Conservation (phyloP, 2,329 filamentous ascomycete genomes). For the Cercospora zeina region DNA sequence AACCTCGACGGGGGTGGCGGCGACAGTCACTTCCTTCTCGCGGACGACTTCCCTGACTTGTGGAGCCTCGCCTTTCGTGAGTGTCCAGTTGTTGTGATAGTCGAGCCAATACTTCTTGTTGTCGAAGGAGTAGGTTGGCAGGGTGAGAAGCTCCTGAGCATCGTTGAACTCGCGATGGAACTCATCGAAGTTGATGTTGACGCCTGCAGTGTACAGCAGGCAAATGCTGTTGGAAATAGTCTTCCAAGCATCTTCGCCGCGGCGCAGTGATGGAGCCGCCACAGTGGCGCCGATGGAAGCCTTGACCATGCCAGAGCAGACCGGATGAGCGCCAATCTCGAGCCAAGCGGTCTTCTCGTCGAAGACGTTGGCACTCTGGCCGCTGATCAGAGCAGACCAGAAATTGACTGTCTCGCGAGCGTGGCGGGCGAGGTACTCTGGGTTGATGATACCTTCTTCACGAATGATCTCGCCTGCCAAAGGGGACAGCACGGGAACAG, state of each 20-base stretch:
- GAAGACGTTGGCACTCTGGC: conserved; percentile 59
- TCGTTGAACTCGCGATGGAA: conserved; percentile 64
- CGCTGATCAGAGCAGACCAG: conserved; percentile 60
- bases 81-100: conserved; percentile 69
- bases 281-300: conserved; percentile 59
- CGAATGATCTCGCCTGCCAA: conserved; percentile 62
- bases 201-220: conserved; percentile 61
- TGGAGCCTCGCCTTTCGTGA: conserved; percentile 65
- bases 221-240: conserved; percentile 61
- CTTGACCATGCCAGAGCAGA: conserved; percentile 69
- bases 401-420: conserved; percentile 71
- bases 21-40: conserved; percentile 39
- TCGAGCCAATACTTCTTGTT: conserved; percentile 72
- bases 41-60: conserved; percentile 43
- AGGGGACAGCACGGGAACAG: conserved; percentile 66
- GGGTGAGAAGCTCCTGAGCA: conserved; percentile 60
- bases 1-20: conserved; percentile 47
- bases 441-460: conserved; percentile 58
- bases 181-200: conserved; percentile 69
- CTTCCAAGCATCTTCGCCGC: conserved; percentile 64
- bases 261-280: conserved; percentile 61
- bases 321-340: conserved; percentile 72
- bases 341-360: conserved; percentile 69
- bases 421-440: conserved; percentile 64
- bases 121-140: conserved; percentile 69